Conservation (phyloP, 441 rosid species). For the Isatis lusitanica region DNA sequence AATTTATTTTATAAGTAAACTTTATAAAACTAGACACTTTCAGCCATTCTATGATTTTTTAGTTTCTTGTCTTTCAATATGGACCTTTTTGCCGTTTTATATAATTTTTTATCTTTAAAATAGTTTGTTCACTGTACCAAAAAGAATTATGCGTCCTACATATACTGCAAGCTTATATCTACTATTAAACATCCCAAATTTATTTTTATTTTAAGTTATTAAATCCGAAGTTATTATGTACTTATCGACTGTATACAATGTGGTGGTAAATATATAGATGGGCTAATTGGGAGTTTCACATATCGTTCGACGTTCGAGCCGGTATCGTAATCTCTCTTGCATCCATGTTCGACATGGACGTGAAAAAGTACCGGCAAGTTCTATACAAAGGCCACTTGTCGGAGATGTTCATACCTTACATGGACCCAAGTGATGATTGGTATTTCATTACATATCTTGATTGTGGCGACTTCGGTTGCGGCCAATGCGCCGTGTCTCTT, state of each 20-base stretch:
- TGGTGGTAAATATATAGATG: constrained; percentile 40
- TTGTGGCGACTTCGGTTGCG: constrained; percentile 60
- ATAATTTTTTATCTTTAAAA: background rate
- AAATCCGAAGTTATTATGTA: background rate
- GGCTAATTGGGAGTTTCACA: constrained; percentile 66
- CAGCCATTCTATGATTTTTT: background rate
- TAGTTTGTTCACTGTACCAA: background rate
- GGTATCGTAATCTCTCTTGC: constrained; percentile 63
- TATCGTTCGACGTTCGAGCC: constrained; percentile 55
- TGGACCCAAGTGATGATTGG: constrained; percentile 61
- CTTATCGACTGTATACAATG: background rate
- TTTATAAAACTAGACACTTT: background rate
- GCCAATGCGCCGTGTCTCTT: constrained; percentile 46
- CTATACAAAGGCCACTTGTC: constrained; percentile 57
- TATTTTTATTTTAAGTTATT: background rate
- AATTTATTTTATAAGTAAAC: background rate
- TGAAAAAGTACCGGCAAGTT: constrained; percentile 42
- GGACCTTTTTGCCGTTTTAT: background rate
- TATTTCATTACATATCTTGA: constrained; percentile 52
- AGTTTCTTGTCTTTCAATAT: background rate
- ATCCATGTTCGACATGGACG: constrained; percentile 51
- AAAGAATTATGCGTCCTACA: background rate
- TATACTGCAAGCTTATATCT: background rate
- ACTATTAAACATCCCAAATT: background rate
- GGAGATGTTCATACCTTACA: constrained; percentile 66